Evolutionary conservation across 768 basidiomycete genomes (phyloP).

Genomic region (Obba rivulosa): DNA sequence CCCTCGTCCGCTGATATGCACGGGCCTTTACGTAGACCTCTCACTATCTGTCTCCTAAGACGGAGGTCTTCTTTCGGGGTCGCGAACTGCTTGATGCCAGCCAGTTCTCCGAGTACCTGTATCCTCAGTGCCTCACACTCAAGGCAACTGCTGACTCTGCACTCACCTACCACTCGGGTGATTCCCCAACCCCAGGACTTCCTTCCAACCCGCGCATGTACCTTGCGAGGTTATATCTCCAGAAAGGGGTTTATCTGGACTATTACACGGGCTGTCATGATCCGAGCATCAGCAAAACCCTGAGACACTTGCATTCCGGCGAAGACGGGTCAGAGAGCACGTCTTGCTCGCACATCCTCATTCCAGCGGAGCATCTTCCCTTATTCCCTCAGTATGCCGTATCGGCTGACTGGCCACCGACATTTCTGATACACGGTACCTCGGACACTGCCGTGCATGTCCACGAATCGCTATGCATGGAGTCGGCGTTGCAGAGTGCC

Average conservation of each 20-base stretch:
- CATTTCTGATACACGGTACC: constrained; percentile 43
- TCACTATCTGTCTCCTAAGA: constrained; percentile 46
- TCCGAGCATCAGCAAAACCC: constrained; percentile 41
- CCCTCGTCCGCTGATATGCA: neutral
- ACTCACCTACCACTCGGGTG: constrained; percentile 39
- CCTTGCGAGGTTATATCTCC: constrained; percentile 51
- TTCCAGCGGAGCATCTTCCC: constrained; percentile 27
- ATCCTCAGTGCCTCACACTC: constrained; percentile 32
- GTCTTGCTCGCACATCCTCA: neutral
- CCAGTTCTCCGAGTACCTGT: constrained; percentile 41
- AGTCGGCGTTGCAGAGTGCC: constrained; percentile 27
- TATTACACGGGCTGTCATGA: constrained; percentile 44
- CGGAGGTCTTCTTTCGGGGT: constrained; percentile 45
- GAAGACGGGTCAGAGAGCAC: neutral
- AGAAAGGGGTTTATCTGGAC: constrained; percentile 52
- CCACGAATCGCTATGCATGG: constrained; percentile 35
- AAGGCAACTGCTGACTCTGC: constrained; percentile 35
- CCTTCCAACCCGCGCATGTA: constrained; percentile 62
- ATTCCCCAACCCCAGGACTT: constrained; percentile 46
- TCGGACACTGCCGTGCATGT: constrained; percentile 41
- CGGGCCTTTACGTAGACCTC: constrained; percentile 34
- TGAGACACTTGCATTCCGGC: constrained; percentile 24
- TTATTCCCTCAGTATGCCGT: constrained; percentile 46
- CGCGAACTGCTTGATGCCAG: constrained; percentile 48
- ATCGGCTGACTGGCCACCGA: constrained; percentile 37